phyloP scores from a whole-genome alignment of 208 protist species.

The Pavlovales sp. region DNA sequence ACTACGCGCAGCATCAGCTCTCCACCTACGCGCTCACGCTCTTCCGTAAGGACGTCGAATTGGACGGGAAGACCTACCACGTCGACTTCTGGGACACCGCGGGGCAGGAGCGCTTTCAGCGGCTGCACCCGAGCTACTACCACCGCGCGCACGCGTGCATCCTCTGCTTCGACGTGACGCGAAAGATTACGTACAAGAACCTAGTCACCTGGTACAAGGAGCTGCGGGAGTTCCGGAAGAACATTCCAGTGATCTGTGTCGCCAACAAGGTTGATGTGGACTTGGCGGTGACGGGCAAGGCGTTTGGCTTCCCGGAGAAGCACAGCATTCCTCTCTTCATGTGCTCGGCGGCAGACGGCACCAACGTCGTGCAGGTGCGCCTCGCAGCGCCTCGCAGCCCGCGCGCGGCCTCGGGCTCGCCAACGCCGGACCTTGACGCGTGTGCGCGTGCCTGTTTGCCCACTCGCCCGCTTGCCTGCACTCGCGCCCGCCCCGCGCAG shows the following conservation, averaged over 20 bases:
- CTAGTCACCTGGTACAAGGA: conserved; percentile 80
- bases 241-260: conserved; percentile 13
- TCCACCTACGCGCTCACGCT: conserved; percentile 86
- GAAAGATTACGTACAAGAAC: conserved; percentile 91
- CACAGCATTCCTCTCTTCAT: conserved; percentile 18
- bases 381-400: too few species aligned
- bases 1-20: conserved; percentile 65
- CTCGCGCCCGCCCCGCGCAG: neutral
- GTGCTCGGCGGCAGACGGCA: conserved; percentile 26
- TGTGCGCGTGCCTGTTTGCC: too few species aligned
- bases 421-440: neutral
- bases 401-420: too few species aligned
- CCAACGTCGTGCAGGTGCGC: conserved; percentile 7
- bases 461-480: neutral
- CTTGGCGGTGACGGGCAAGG: neutral
- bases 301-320: conserved; percentile 32
- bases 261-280: conserved; percentile 35
- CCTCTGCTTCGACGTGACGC: conserved; percentile 84
- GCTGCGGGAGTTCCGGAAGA: conserved; percentile 13
- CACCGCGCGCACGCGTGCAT: conserved; percentile 83
- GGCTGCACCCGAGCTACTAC: conserved; percentile 89
- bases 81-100: conserved; percentile 73
- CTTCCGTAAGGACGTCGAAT: conserved; percentile 69
- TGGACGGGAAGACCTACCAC: conserved; percentile 41
- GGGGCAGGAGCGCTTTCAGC: conserved; percentile 81